Conservation (phyloP, 2,329 filamentous ascomycete species). For the Colletotrichum shisoi region DNA sequence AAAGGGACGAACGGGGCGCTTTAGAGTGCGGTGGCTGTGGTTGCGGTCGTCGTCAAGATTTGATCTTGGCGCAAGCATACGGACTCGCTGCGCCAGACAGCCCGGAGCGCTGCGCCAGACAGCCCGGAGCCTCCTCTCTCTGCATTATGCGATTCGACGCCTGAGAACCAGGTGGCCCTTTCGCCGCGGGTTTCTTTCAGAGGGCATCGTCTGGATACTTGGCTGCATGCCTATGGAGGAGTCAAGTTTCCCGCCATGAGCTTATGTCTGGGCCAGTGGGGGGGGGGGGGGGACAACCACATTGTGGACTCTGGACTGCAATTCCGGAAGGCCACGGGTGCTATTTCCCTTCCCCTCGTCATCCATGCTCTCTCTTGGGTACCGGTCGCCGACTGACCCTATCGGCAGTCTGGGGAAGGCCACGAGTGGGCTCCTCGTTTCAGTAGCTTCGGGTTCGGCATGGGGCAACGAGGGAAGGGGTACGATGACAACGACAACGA, state of each 20-base stretch:
- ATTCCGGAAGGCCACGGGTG: constrained; percentile 34
- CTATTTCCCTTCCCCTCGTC: constrained; percentile 10
- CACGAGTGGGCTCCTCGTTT: constrained; percentile 31
- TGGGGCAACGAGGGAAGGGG: background rate
- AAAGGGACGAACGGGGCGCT: constrained; percentile 19
- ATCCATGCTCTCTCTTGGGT: constrained; percentile 12
- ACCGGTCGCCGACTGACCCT: constrained; percentile 22
- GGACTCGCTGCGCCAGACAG: constrained; percentile 22
- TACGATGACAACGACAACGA: too few species aligned
- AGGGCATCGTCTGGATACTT: constrained; percentile 1
- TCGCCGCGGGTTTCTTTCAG: background rate
- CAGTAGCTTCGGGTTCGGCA: constrained; percentile 28
- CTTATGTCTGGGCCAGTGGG: constrained; percentile 1
- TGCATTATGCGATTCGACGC: background rate
- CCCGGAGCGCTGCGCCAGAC: constrained; percentile 16
- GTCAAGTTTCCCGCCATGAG: background rate
- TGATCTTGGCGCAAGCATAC: constrained; percentile 3
- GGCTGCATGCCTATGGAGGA: background rate
- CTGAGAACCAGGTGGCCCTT: background rate
- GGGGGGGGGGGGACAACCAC: background rate
- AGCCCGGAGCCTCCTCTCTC: constrained; percentile 3
- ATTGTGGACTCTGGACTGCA: constrained; percentile 23
- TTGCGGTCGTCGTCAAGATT: constrained; percentile 22
- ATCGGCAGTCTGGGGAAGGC: constrained; percentile 37
- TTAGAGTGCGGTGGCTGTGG: constrained; percentile 2